Evolutionary conservation across 2,329 filamentous ascomycete species (phyloP).

Genomic region (Coleophoma crateriformis): DNA sequence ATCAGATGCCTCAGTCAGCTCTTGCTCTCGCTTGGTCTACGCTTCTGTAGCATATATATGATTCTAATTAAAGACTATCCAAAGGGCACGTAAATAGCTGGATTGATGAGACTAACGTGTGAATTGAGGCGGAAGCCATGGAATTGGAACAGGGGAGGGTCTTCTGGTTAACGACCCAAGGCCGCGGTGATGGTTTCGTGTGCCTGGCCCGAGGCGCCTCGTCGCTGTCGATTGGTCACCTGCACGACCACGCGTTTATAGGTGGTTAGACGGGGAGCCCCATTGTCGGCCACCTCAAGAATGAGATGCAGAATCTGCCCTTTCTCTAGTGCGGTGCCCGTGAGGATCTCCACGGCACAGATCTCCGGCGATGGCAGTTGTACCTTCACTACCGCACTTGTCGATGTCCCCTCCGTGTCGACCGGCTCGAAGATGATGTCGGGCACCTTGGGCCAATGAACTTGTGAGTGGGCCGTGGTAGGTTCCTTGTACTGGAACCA

Average conservation of each 20-base stretch:
- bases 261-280: conserved; percentile 29
- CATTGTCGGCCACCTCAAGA: conserved; percentile 32
- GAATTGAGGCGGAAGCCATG: no score
- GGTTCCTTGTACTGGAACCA: conserved; percentile 34
- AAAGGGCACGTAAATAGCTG: no score
- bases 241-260: conserved; percentile 29
- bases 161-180: no score
- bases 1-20: no score
- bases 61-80: no score
- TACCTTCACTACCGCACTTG: conserved; percentile 8
- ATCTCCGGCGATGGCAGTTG: conserved; percentile 26
- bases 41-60: no score
- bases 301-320: conserved; percentile 35
- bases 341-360: conserved; percentile 27
- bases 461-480: background rate
- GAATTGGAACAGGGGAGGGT: no score
- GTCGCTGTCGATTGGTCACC: background rate
- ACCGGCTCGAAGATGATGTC: conserved; percentile 3
- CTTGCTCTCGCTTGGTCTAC: no score
- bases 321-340: conserved; percentile 21
- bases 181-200: no score
- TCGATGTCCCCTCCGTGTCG: conserved; percentile 14
- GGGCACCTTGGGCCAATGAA: background rate
- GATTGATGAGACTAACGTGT: no score
- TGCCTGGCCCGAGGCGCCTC: background rate